Evolutionary conservation across 192 early-diverging fungal species (phyloP).

Genomic region (Chytriomyces confervae): DNA sequence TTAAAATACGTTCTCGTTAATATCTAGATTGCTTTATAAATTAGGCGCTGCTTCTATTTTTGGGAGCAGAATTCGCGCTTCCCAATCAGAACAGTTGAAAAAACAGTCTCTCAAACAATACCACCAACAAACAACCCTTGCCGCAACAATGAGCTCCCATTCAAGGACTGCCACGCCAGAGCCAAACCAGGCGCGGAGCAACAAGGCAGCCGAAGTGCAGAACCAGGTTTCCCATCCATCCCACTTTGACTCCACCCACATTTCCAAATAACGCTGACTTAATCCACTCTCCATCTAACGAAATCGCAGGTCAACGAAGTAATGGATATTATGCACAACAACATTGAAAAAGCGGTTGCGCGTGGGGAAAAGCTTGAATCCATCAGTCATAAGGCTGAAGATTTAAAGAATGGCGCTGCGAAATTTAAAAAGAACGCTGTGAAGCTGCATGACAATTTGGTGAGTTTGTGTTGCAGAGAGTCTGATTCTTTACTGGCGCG

Average conservation of each 20-base stretch:
- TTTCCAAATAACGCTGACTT: not conserved
- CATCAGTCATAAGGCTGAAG: slow-evolving; percentile 81
- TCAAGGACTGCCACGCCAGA: no score
- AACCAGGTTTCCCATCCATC: not conserved
- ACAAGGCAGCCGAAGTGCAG: not conserved
- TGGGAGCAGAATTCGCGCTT: no score
- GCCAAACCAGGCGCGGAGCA: no score
- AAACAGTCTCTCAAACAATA: no score
- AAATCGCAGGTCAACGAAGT: slow-evolving; percentile 83
- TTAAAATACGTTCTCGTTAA: no score
- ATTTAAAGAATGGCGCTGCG: slow-evolving; percentile 69
- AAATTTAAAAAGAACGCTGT: slow-evolving; percentile 81
- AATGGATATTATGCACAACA: slow-evolving; percentile 89
- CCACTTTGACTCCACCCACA: no score
- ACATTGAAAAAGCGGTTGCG: slow-evolving; percentile 84
- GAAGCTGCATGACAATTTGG: slow-evolving; percentile 53
- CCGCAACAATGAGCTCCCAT: no score
- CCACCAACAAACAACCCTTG: no score
- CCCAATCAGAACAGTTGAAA: no score
- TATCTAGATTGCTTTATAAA: no score
- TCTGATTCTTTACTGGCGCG: not conserved
- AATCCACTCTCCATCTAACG: not conserved
- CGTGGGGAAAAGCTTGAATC: slow-evolving; percentile 84
- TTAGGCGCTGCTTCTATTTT: no score
- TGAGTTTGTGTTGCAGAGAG: not conserved